Base-by-base conservation (phyloP, 2,329 filamentous ascomycete species). In the Hawksworthiomyces lignivorus region DNA sequence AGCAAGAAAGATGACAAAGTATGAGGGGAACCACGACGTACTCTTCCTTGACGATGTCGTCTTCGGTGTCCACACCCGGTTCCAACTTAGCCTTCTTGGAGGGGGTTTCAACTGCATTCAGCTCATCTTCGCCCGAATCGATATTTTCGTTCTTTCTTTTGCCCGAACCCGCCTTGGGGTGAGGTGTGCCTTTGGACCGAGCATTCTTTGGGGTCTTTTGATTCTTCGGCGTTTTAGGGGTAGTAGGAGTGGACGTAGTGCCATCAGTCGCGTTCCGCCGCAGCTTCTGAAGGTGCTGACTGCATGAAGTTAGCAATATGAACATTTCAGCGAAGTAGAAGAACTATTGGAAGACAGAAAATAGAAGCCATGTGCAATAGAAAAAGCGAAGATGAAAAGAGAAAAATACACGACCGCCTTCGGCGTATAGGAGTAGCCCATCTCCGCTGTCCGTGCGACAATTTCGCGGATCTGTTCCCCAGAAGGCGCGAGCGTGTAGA, bases 241-340 rank as follows among this genome's bases (percentile, higher is more conserved):
- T 41, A 4, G 29, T 11, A 7, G 50, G 33, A 11, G 37, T 46
- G 9, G 32, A 18, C 3, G 28, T 18, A 27, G 14, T n/a, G 7
- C 14, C 7, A 9, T 33, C 45, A 12, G 37, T 32, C 0, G 58
- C 55, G 47, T 57, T 57, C 27, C 56, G 54, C 10, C 56, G 54
- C 0, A 62, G 49, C 39, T 61, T 62, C 41, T 62, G 60, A 0
- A 62, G 47, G 17, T 62, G 60, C 50, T 62, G 60, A 2, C 60
- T 62, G 29, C 32, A 24, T 39, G 36, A 33, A 24, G 36, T 19
- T 41, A 42, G 37, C 18, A 38, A 38, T 3, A n/a, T 7, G 9
- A 19, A 22, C 14, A 17, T 26, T n/a, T 10, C 3, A 9, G 8
- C 6, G 17, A 26, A 21, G 19, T 22, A 21, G n/a, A 33, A 39